Percentiles rank a stretch among this genome's conserved stretches.
Evolutionary conservation across 768 basidiomycete genomes (phyloP).

Genomic region (Boletus insuetus): DNA sequence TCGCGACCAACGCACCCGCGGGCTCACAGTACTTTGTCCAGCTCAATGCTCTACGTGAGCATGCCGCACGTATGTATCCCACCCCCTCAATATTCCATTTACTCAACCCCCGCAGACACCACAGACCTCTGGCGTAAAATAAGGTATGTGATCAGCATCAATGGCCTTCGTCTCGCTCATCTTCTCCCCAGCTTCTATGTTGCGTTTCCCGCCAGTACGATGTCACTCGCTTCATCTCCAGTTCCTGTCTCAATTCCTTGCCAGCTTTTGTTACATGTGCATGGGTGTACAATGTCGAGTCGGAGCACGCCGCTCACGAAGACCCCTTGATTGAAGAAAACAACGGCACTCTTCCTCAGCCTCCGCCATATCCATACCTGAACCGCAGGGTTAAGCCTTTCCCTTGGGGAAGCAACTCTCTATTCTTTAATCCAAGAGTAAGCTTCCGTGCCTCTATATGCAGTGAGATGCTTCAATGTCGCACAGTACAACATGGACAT

Average conservation of each 20-base stretch:
- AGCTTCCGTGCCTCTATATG: constrained; percentile 19
- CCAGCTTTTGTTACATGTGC: constrained; percentile 26
- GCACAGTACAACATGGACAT: constrained; percentile 66
- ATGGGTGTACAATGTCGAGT: constrained; percentile 53
- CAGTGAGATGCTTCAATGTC: constrained; percentile 1
- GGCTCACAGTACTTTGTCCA: constrained; percentile 47
- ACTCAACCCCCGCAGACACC: constrained; percentile 49
- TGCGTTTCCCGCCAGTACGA: constrained; percentile 71
- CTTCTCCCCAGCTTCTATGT: constrained; percentile 57
- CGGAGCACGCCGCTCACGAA: constrained; percentile 67
- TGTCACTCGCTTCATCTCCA: constrained; percentile 14
- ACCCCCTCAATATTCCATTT: neutral
- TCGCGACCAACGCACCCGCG: constrained; percentile 40
- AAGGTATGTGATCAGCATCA: constrained; percentile 47
- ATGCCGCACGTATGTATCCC: constrained; percentile 55
- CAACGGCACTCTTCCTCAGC: constrained; percentile 66
- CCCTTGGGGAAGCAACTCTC: constrained; percentile 82
- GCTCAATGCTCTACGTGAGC: constrained; percentile 57
- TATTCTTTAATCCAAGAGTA: constrained; percentile 80
- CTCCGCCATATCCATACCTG: constrained; percentile 73
- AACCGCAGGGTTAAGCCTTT: constrained; percentile 75
- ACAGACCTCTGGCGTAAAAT: constrained; percentile 85
- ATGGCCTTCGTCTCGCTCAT: constrained; percentile 3
- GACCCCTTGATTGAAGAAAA: constrained; percentile 72
- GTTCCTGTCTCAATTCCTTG: constrained; percentile 11